A percentile compares a stretch with the other conserved stretches of the same genome.
Conservation (phyloP, 257 asterid genomes). For the Solanum tacnaense region DNA sequence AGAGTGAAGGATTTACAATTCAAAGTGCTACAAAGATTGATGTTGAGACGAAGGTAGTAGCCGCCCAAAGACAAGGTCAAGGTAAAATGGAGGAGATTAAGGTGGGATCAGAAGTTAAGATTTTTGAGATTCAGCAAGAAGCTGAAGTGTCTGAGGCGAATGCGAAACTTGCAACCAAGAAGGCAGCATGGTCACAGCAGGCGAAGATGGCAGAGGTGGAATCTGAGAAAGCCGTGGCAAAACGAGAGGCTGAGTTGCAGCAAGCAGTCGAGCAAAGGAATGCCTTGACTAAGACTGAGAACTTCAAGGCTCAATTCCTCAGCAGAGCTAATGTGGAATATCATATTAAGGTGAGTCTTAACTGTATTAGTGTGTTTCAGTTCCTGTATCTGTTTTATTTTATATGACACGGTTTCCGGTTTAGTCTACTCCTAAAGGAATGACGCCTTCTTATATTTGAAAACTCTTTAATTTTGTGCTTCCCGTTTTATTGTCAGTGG, state of each 20-base stretch:
- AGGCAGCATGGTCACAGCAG: conserved; percentile 51
- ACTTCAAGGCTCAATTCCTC: conserved; percentile 44
- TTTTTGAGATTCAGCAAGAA: conserved; percentile 38
- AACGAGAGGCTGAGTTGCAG: conserved; percentile 53
- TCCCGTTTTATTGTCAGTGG: not conserved
- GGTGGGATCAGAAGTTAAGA: conserved; percentile 37
- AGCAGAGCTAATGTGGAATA: conserved; percentile 52
- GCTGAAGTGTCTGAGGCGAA: conserved; percentile 54
- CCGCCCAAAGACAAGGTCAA: conserved; percentile 40
- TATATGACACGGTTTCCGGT: not conserved
- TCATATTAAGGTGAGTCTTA: conserved; percentile 32
- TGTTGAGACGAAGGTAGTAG: conserved; percentile 47
- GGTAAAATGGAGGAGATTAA: conserved; percentile 44
- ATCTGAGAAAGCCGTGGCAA: conserved; percentile 43
- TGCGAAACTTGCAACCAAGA: conserved; percentile 37
- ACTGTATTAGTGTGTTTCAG: not conserved
- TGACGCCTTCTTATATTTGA: not conserved
- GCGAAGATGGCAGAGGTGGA: conserved; percentile 48
- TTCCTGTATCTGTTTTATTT: not conserved
- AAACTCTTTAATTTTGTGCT: not conserved
- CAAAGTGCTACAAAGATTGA: conserved; percentile 55
- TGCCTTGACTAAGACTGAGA: conserved; percentile 32
- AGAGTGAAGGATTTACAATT: conserved; percentile 36
- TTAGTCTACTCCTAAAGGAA: not conserved
- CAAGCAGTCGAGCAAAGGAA: conserved; percentile 48